phyloP scores from a whole-genome alignment of 495 filamentous ascomycete species.

The Penicillium taxi region DNA sequence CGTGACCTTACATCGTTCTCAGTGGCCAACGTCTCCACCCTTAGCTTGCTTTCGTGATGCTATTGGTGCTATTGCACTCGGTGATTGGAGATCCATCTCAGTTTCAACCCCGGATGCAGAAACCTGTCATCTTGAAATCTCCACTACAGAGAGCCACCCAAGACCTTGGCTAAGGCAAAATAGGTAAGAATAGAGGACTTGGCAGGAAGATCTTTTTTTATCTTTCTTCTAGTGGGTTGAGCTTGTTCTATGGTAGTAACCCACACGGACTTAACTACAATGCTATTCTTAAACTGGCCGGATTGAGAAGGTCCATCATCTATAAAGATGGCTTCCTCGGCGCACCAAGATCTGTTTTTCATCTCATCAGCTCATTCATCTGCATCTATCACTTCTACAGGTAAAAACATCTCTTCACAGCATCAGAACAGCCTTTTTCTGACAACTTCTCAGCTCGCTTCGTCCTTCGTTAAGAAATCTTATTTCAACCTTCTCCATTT shows the following conservation, averaged over 20 bases:
- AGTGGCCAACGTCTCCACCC: neutral
- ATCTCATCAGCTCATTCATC: slow-evolving; percentile 5
- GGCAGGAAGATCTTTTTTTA: slow-evolving; percentile 4
- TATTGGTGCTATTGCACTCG: neutral
- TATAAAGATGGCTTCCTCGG: slow-evolving; percentile 19
- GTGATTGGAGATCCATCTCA: slow-evolving; percentile 8
- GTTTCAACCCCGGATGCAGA: slow-evolving; percentile 20
- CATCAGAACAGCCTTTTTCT: slow-evolving; percentile 1
- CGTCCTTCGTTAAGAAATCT: slow-evolving; percentile 21
- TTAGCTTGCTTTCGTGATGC: neutral
- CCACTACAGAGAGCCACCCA: slow-evolving; percentile 12
- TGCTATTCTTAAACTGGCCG: slow-evolving; percentile 8
- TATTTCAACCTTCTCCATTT: slow-evolving; percentile 16
- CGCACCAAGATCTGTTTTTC: neutral
- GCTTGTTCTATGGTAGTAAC: too few relatives aligned
- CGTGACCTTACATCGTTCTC: slow-evolving; percentile 10
- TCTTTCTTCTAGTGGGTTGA: slow-evolving; percentile 14
- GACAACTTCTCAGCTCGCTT: slow-evolving; percentile 6
- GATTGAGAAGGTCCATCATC: slow-evolving; percentile 14
- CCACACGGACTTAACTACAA: slow-evolving; percentile 4
- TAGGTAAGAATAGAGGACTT: slow-evolving; percentile 1
- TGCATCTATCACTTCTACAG: slow-evolving; percentile 7
- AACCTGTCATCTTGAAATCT: slow-evolving; percentile 9
- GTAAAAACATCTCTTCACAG: slow-evolving; percentile 4
- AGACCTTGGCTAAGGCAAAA: slow-evolving; percentile 8